A percentile compares a stretch with the other conserved stretches of the same genome.
Evolutionary conservation across 148 eudicot genomes (phyloP).

Genomic region (Chenopodium suecicum): DNA sequence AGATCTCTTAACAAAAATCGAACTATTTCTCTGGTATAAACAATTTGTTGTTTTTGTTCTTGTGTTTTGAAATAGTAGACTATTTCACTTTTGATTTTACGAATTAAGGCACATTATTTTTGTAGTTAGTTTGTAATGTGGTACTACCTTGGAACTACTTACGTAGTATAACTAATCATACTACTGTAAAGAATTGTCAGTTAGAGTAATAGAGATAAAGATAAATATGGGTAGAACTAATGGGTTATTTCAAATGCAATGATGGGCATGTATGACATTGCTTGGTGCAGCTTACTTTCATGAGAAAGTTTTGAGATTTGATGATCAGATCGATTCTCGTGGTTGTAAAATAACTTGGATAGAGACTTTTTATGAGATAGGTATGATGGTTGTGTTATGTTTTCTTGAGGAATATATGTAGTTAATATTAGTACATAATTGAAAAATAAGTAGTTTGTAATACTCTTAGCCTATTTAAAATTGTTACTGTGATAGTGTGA

Average conservation of each 20-base stretch:
- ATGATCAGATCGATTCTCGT: not conserved
- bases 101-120: not conserved
- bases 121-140: not conserved
- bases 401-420: not conserved
- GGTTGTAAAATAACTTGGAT: not conserved
- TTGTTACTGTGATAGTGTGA: no score
- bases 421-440: not conserved
- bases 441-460: no score
- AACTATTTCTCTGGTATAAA: not conserved
- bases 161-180: not conserved
- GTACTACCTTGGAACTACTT: not conserved
- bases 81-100: no score
- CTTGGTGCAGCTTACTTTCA: not conserved
- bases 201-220: no score
- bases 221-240: not conserved
- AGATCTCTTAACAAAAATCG: no score
- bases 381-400: not conserved
- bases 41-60: no score
- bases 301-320: not conserved
- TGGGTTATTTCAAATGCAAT: not conserved
- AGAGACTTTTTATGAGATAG: not conserved
- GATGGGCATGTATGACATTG: not conserved
- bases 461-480: no score
- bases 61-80: not conserved
- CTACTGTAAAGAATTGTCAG: not conserved